phyloP scores from a whole-genome alignment of 768 basidiomycete species.

The Leccinum broughii region DNA sequence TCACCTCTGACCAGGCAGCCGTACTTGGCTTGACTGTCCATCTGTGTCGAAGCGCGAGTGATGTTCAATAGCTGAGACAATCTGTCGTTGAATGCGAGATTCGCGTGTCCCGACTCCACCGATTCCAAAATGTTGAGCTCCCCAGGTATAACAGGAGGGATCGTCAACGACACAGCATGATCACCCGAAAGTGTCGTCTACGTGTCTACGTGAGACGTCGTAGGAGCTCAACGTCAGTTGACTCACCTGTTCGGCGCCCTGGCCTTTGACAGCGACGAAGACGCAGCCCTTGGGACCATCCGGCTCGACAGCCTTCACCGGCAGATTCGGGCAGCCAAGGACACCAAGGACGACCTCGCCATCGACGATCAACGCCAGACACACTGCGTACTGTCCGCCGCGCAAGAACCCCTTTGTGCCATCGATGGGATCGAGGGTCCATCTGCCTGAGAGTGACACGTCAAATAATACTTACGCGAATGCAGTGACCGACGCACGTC shows the following conservation, averaged over 20 bases:
- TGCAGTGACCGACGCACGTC: constrained; percentile 50
- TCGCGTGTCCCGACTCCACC: constrained; percentile 88
- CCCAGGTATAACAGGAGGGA: constrained; percentile 43
- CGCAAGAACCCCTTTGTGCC: constrained; percentile 93
- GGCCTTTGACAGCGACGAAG: constrained; percentile 86
- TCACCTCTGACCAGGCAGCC: constrained; percentile 83
- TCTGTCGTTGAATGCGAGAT: constrained; percentile 79
- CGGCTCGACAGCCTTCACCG: constrained; percentile 50
- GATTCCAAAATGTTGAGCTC: constrained; percentile 81
- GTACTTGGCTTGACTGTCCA: constrained; percentile 98
- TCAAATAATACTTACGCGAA: neutral
- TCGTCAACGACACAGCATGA: constrained; percentile 49
- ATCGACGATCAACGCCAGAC: constrained; percentile 80
- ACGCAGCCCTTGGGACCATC: constrained; percentile 72
- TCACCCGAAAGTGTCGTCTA: constrained; percentile 56
- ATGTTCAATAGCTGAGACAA: constrained; percentile 71
- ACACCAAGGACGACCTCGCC: constrained; percentile 79
- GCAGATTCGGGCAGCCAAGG: constrained; percentile 94
- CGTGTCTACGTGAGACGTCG: neutral
- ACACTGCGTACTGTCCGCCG: constrained; percentile 92
- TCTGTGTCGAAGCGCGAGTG: constrained; percentile 64
- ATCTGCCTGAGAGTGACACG: constrained; percentile 54
- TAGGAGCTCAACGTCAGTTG: neutral
- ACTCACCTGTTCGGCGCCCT: constrained; percentile 74
- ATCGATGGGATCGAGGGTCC: constrained; percentile 89